phyloP scores from a whole-genome alignment of 2,329 filamentous ascomycete genomes.

The Zelopaecilomyces penicillatus region DNA sequence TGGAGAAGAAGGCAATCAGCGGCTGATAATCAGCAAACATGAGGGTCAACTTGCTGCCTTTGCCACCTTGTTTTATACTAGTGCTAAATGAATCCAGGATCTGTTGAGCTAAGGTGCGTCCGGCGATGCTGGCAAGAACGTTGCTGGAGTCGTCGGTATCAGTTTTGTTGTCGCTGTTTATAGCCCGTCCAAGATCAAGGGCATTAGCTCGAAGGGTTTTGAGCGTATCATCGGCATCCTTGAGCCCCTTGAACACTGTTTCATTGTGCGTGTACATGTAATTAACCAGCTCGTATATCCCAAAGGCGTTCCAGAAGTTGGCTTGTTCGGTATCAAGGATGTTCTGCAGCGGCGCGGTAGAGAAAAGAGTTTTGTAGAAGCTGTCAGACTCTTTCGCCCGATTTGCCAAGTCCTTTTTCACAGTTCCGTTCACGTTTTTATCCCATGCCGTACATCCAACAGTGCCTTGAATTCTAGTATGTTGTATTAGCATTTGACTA shows the following conservation, averaged over 20 bases:
- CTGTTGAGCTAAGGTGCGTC: conserved; percentile 41
- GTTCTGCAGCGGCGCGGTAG: conserved; percentile 26
- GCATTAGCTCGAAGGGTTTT: conserved; percentile 55
- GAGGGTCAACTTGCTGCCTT: conserved; percentile 39
- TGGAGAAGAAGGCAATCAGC: conserved; percentile 45
- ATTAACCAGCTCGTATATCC: conserved; percentile 47
- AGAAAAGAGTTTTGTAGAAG: conserved; percentile 38
- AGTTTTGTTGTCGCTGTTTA: conserved; percentile 48
- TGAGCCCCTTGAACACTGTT: conserved; percentile 31
- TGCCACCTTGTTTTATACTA: conserved; percentile 31
- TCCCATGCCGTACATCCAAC: conserved; percentile 30
- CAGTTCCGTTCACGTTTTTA: conserved; percentile 18
- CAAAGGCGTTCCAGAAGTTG: conserved; percentile 41
- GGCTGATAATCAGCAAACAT: conserved; percentile 48
- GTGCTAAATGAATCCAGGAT: conserved; percentile 34
- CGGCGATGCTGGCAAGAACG: conserved; percentile 40
- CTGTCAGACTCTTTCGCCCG: conserved; percentile 20
- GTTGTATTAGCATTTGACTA: not conserved
- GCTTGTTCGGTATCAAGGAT: conserved; percentile 26
- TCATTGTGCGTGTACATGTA: conserved; percentile 46
- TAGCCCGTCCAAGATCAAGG: conserved; percentile 53
- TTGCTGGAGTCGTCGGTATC: conserved; percentile 25
- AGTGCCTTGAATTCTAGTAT: conserved; percentile 29
- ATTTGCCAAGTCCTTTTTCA: conserved; percentile 15
- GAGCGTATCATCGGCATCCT: conserved; percentile 20